These are phyloP conservation scores for Metschnikowia aberdeeniae DNA, from an alignment of 805 yeast genomes.

Conservation along the genomic window DNA sequence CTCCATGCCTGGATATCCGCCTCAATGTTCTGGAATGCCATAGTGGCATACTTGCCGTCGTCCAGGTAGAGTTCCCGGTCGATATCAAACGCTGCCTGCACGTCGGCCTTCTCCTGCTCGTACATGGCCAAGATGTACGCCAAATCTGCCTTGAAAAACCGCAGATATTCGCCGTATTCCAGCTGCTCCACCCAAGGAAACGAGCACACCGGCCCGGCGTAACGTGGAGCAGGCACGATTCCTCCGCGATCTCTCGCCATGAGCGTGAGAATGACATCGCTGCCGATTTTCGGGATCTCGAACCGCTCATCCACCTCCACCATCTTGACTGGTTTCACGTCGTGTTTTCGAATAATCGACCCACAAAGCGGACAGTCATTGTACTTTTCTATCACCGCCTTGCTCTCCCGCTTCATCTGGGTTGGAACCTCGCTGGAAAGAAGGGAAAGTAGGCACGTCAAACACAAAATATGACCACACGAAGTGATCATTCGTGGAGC, in stretches of 20 bases:
- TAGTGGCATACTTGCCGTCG: conserved; percentile 47
- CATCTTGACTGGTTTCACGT: conserved; percentile 60
- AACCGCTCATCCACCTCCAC: conserved; percentile 48
- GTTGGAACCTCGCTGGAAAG: conserved; percentile 51
- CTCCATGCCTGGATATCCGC: conserved; percentile 39
- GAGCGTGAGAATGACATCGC: conserved; percentile 55
- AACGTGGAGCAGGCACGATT: conserved; percentile 48
- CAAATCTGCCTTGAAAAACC: conserved; percentile 66
- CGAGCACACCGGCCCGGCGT: conserved; percentile 32
- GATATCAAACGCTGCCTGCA: conserved; percentile 48
- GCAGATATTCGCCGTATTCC: conserved; percentile 44
- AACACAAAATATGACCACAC: conserved; percentile 92
- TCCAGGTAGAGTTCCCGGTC: conserved; percentile 62
- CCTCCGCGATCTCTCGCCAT: conserved; percentile 48
- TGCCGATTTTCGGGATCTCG: conserved; percentile 55
- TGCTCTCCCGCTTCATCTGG: conserved; percentile 32
- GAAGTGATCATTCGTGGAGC: conserved; percentile 89
- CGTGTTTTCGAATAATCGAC: conserved; percentile 47
- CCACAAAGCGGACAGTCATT: conserved; percentile 83
- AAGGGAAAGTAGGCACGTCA: conserved; percentile 72
- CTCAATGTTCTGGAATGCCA: conserved; percentile 56
- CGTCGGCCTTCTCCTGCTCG: conserved; percentile 53
- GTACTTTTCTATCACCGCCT: conserved; percentile 41
- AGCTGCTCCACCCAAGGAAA: conserved; percentile 53
- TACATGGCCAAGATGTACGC: conserved; percentile 52